Evolutionary conservation across 2,329 filamentous ascomycete species (phyloP).

Genomic region (Ceratocystis albifundus): DNA sequence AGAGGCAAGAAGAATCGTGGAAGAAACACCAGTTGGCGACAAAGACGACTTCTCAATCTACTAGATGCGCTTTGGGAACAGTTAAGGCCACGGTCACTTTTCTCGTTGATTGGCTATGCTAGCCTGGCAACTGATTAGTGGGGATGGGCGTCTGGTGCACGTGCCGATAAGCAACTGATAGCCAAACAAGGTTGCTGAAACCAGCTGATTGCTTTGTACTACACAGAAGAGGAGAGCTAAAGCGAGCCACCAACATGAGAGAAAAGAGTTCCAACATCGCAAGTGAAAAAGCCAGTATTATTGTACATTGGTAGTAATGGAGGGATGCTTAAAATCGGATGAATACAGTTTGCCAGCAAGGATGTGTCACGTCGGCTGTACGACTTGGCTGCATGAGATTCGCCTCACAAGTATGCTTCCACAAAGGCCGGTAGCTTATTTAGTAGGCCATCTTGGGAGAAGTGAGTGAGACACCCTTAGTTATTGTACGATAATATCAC

Average conservation of each 20-base stretch:
- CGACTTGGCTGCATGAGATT: not conserved
- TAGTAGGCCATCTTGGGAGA: not conserved
- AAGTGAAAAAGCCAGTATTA: not conserved
- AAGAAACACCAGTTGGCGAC: not conserved
- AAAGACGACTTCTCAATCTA: not conserved
- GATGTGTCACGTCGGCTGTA: not conserved
- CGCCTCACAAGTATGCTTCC: not conserved
- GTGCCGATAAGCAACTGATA: conserved; percentile 14
- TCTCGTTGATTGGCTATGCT: not conserved
- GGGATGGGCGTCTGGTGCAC: not conserved
- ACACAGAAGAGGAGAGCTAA: not conserved
- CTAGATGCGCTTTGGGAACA: conserved; percentile 10
- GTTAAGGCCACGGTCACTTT: conserved; percentile 17
- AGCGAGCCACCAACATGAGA: not conserved
- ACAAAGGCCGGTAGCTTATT: not conserved
- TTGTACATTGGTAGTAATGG: not conserved
- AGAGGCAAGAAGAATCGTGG: conserved; percentile 4
- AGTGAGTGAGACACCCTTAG: not conserved
- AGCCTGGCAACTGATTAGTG: not conserved
- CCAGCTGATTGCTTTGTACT: not conserved
- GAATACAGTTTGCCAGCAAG: conserved; percentile 2
- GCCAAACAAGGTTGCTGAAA: not conserved
- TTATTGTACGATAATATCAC: not conserved
- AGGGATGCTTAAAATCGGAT: not conserved
- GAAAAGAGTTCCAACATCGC: not conserved